Conservation (phyloP, 1,284 basidiomycete genomes). For the Paramarasmius palmivorus region DNA sequence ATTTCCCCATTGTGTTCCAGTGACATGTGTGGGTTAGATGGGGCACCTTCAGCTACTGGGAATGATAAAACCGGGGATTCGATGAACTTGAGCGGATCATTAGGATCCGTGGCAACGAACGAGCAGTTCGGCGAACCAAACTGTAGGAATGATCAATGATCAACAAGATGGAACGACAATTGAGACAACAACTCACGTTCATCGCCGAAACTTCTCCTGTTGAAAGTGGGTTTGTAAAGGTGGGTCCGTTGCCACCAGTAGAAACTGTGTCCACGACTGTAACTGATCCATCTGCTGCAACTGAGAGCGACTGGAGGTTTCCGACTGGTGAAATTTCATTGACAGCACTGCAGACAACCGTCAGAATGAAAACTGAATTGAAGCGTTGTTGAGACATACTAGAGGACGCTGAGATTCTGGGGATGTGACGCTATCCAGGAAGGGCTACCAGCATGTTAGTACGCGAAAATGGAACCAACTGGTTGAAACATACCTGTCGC, state of each 20-base stretch:
- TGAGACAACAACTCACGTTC: conserved; percentile 38
- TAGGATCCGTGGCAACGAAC: conserved; percentile 45
- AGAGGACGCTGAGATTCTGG: conserved; percentile 47
- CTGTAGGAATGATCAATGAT: conserved; percentile 28
- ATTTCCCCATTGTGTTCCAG: conserved; percentile 50
- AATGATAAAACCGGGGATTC: conserved; percentile 44
- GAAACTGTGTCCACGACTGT: conserved; percentile 42
- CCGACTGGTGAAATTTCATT: conserved; percentile 48
- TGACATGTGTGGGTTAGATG: conserved; percentile 61
- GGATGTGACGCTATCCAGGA: conserved; percentile 49
- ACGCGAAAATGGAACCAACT: too few relatives aligned
- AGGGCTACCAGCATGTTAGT: too few relatives aligned
- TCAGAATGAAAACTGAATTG: neutral
- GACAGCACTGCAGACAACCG: conserved; percentile 37
- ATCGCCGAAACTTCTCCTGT: conserved; percentile 56
- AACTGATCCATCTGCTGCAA: conserved; percentile 41
- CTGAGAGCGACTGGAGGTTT: conserved; percentile 51
- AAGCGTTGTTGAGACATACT: conserved; percentile 39
- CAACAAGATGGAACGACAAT: neutral
- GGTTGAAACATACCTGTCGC: too few relatives aligned
- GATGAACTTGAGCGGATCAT: conserved; percentile 46
- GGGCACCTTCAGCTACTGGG: conserved; percentile 36
- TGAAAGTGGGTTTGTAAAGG: conserved; percentile 48
- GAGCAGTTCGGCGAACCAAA: conserved; percentile 52
- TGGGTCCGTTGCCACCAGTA: conserved; percentile 50